Percentiles rank a stretch among this genome's conserved stretches.
Evolutionary conservation across 164 flowering plant genomes (phyloP).

Genomic region (Umbellularia californica): DNA sequence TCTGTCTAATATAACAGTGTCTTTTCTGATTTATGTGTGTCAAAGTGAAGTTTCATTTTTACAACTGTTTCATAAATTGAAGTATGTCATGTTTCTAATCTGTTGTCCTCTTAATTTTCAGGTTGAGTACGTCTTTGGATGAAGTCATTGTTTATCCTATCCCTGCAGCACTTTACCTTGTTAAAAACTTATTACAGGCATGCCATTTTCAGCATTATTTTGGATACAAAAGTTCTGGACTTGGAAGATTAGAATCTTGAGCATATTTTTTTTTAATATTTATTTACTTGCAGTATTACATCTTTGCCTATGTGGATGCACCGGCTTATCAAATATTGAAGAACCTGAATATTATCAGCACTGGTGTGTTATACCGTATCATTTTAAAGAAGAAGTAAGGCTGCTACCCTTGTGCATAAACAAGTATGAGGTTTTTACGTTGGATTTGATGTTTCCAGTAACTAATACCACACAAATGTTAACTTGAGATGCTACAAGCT

Average conservation of each 20-base stretch:
- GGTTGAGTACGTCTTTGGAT: constrained; percentile 81
- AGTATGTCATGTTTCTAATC: not conserved
- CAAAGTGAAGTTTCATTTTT: not conserved
- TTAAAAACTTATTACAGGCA: constrained; percentile 94
- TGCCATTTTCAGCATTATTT: constrained; percentile 1
- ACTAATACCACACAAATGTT: not conserved
- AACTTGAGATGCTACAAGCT: not conserved
- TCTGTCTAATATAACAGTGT: not conserved
- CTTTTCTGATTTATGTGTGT: not conserved
- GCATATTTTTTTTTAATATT: not conserved
- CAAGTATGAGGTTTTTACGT: not conserved
- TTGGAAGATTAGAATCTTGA: constrained; percentile 5
- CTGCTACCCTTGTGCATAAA: not conserved
- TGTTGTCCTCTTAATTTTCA: constrained; percentile 23
- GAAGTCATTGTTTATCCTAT: constrained; percentile 91
- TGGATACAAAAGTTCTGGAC: not conserved
- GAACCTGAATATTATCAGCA: constrained; percentile 92
- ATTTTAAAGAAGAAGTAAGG: constrained; percentile 86
- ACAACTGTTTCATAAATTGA: not conserved
- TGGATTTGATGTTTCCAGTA: not conserved
- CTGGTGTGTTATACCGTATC: constrained; percentile 85
- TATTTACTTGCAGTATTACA: constrained; percentile 71
- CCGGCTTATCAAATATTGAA: constrained; percentile 97
- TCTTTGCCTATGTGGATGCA: constrained; percentile 98
- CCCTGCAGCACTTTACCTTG: constrained; percentile 91